A percentile compares a stretch with the other conserved stretches of the same genome.
phyloP scores from a whole-genome alignment of 257 asterid genomes.

The Primulina huaijiensis region DNA sequence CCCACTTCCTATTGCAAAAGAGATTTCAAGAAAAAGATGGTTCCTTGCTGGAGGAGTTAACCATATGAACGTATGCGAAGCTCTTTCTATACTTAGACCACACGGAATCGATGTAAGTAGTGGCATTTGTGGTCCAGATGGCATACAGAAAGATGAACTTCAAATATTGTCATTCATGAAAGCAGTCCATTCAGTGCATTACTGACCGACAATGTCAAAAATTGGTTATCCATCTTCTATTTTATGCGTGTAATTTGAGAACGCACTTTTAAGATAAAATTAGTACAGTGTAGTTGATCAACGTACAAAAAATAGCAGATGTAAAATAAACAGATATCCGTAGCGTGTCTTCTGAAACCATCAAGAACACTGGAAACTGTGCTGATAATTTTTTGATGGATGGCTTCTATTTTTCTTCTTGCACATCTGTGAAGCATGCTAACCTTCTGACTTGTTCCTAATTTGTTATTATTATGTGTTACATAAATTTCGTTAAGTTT shows the following conservation, averaged over 20 bases:
- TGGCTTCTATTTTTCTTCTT: no score
- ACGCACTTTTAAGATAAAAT: background rate
- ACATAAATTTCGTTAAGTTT: no score
- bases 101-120: conserved; percentile 90
- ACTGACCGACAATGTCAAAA: conserved; percentile 23
- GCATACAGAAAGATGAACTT: conserved; percentile 63
- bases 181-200: conserved; percentile 47
- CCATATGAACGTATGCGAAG: conserved; percentile 66
- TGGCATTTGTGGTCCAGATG: conserved; percentile 83
- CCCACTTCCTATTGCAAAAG: conserved; percentile 72
- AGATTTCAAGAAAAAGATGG: conserved; percentile 84
- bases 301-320: background rate
- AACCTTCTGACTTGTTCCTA: no score
- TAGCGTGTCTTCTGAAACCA: no score
- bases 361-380: no score
- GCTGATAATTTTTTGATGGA: no score
- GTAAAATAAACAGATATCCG: background rate
- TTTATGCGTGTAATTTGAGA: background rate
- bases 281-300: background rate
- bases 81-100: conserved; percentile 67
- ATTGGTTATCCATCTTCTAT: background rate
- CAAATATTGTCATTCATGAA: conserved; percentile 68
- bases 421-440: no score
- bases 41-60: conserved; percentile 84
- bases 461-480: no score